phyloP scores from a whole-genome alignment of 2,329 filamentous ascomycete species.

The Tolypocladium endophyticum region DNA sequence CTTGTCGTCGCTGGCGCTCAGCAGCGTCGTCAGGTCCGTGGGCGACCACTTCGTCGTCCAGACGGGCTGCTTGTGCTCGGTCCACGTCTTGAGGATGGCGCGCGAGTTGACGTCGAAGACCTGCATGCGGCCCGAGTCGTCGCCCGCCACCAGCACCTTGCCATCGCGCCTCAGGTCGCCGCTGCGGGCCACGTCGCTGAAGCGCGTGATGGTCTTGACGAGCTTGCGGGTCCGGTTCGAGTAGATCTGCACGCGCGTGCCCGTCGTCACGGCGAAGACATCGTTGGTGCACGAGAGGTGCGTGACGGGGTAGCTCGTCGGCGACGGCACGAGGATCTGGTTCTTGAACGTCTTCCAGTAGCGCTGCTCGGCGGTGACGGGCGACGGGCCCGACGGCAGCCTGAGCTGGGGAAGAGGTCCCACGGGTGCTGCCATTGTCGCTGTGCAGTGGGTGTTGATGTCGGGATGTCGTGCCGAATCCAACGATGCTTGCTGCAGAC shows the following conservation, averaged over 20 bases:
- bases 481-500: neutral
- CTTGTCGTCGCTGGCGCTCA: constrained; percentile 86
- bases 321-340: constrained; percentile 79
- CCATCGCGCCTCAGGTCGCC: constrained; percentile 85
- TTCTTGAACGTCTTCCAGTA: constrained; percentile 97
- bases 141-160: constrained; percentile 78
- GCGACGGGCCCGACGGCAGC: constrained; percentile 71
- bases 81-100: constrained; percentile 92
- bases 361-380: constrained; percentile 80
- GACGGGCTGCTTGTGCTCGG: constrained; percentile 85
- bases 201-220: constrained; percentile 87
- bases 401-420: constrained; percentile 70
- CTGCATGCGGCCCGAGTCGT: constrained; percentile 85
- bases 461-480: neutral
- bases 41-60: constrained; percentile 92
- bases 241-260: constrained; percentile 86
- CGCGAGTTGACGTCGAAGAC: constrained; percentile 85
- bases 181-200: constrained; percentile 82
- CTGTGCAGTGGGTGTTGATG: constrained; percentile 26
- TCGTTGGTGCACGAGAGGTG: constrained; percentile 73
- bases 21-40: constrained; percentile 70
- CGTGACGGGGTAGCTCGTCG: constrained; percentile 80
- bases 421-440: constrained; percentile 60
- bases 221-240: constrained; percentile 85
- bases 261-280: constrained; percentile 88